Conservation (phyloP, 139 green algal genomes). For the Marvania coccoides region DNA sequence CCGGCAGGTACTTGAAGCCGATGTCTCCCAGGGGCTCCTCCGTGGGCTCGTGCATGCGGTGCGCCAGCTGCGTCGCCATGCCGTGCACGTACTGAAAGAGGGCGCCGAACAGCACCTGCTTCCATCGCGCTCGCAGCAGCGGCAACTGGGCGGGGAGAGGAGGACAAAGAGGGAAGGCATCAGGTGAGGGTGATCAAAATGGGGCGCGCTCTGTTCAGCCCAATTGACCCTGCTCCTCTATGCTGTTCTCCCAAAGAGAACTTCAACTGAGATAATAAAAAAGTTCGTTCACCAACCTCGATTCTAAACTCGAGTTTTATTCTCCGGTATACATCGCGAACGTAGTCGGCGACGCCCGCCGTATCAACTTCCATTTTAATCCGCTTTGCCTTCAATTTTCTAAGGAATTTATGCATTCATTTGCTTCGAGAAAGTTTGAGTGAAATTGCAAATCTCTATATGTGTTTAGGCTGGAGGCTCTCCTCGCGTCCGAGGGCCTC, state of each 20-base stretch:
- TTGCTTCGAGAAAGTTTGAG: too few species aligned
- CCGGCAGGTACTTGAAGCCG: conserved; percentile 63
- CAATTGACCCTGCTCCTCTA: too few species aligned
- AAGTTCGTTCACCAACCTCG: conserved; percentile 32
- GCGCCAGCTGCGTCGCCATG: conserved; percentile 79
- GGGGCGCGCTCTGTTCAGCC: too few species aligned
- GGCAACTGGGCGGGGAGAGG: conserved; percentile 44
- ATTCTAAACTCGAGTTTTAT: conserved; percentile 51
- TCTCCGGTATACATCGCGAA: not conserved
- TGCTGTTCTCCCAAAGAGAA: too few species aligned
- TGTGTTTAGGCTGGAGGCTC: too few species aligned
- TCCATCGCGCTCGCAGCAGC: conserved; percentile 63
- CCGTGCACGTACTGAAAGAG: conserved; percentile 86
- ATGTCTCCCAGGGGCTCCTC: conserved; percentile 64
- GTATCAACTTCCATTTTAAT: too few species aligned
- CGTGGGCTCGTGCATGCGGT: conserved; percentile 64
- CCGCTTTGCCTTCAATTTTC: too few species aligned
- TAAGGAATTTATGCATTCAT: too few species aligned
- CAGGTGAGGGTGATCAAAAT: too few species aligned
- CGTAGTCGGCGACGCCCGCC: not conserved
- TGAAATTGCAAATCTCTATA: too few species aligned
- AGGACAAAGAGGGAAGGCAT: not conserved
- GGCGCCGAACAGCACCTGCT: conserved; percentile 61
- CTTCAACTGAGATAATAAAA: not conserved
- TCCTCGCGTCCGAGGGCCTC: too few species aligned